phyloP scores from a whole-genome alignment of 345 rosid genomes.

The Linum trigynum region DNA sequence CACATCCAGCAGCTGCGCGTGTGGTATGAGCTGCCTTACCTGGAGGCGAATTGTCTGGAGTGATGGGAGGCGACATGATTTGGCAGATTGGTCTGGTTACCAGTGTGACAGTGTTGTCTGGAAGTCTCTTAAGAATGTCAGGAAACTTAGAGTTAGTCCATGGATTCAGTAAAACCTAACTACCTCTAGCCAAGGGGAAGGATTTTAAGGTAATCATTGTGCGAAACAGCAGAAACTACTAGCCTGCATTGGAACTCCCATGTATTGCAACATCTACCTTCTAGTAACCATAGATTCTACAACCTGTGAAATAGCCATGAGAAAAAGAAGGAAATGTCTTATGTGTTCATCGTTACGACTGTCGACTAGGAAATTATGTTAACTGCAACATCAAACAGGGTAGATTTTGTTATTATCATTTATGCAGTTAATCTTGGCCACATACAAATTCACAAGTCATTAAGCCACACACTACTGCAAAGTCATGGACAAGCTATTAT shows the following conservation, averaged over 20 bases:
- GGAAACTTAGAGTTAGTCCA: constrained; percentile 33
- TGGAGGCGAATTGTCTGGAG: constrained; percentile 42
- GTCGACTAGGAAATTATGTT: neutral
- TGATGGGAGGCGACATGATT: constrained; percentile 43
- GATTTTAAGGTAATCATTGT: neutral
- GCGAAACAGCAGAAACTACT: neutral
- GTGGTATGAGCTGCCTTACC: constrained; percentile 65
- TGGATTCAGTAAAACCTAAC: constrained; percentile 30
- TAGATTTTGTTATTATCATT: neutral
- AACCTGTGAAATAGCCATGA: neutral
- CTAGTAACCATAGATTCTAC: neutral
- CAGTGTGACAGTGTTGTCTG: constrained; percentile 65
- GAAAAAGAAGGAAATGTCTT: neutral
- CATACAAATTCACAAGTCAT: neutral
- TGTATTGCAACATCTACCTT: neutral
- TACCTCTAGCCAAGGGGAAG: neutral
- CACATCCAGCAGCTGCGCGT: constrained; percentile 61
- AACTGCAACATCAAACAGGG: neutral
- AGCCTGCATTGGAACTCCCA: neutral
- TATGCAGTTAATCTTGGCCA: neutral
- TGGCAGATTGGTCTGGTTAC: constrained; percentile 65
- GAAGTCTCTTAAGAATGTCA: constrained; percentile 40
- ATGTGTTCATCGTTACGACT: neutral
- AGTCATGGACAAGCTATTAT: neutral
- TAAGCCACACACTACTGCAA: neutral